Base-by-base conservation (phyloP, 345 rosid genomes). In the Passiflora organensis region DNA sequence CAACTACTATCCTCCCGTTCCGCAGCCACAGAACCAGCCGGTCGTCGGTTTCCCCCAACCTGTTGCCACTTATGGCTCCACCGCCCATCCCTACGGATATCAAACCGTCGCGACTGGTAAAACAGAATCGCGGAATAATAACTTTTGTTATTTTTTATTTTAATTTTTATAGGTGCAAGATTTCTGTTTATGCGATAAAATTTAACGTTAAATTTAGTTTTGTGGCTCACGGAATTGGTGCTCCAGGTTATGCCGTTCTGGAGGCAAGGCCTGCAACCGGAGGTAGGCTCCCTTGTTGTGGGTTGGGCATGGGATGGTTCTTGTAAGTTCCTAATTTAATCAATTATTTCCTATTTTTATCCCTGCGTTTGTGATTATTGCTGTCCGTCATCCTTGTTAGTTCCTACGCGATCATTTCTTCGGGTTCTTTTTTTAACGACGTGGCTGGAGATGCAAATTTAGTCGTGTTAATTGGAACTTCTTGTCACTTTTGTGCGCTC, bases 261-360 rank as follows among this genome's bases (percentile, higher is more conserved):
- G 84, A 83, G 62, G 84, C 69, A 46, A 73, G 68, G 34, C 85
- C 77, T 4, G 42, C 76, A 43, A 76, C 68, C 56, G 76, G 77
- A 53, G 72, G 42, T 15, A 76, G 82, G 32, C 76, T 87, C 64
- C 94, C 94, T 47, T 82, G 87, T 43, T 91, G 96, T 59, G 96
- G 97, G 48, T 39, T 91, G 60, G 97, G 96, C 72, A 66, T 77
- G 74, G 97, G 96, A 28, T 91, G 97, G 97, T 69, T 85, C 65
- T 50, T 91, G 96, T 87, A 74, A 81, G 96, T 80, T 73, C 4
- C 47, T n/a, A n/a, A 9, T 43, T 39, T 13, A 2, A n/a, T n/a
- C 12, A 39, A 39, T 15, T 6, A 9, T 43, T 34, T 11, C n/a
- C n/a, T n/a, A n/a, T 28, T 28, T 28, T 8, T 28, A 2, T 28